Evolutionary conservation across 805 yeast genomes (phyloP).

Genomic region (Millerozyma miso): DNA sequence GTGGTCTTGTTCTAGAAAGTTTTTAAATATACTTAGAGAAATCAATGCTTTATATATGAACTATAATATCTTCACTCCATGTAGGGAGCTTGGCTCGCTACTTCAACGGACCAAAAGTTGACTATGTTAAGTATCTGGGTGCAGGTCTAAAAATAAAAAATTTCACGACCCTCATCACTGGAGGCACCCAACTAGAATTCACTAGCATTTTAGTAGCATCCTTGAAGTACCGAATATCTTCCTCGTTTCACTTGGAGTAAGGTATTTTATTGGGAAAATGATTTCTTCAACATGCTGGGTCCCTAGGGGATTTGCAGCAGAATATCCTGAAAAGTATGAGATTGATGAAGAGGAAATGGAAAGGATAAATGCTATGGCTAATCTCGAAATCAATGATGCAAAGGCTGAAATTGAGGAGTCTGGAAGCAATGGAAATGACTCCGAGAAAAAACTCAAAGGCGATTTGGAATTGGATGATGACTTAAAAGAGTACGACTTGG

Average conservation of each 20-base stretch:
- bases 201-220: neutral
- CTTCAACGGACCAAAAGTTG: too few relatives aligned
- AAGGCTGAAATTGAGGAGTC: slow-evolving; percentile 57
- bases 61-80: too few relatives aligned
- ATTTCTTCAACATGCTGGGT: slow-evolving; percentile 94
- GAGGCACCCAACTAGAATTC: neutral
- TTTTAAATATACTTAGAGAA: too few relatives aligned
- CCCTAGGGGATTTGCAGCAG: slow-evolving; percentile 92
- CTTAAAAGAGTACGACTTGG: slow-evolving; percentile 81
- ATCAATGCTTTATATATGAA: too few relatives aligned
- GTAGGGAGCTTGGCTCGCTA: too few relatives aligned
- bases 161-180: neutral
- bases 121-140: neutral
- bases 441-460: slow-evolving; percentile 35
- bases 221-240: too few relatives aligned
- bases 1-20: slow-evolving; percentile 68
- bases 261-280: slow-evolving; percentile 39
- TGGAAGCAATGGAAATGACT: slow-evolving; percentile 25
- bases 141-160: neutral
- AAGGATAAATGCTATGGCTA: slow-evolving; percentile 81
- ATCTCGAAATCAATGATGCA: slow-evolving; percentile 76
- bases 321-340: slow-evolving; percentile 85
- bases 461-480: slow-evolving; percentile 75
- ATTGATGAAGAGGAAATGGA: slow-evolving; percentile 90
- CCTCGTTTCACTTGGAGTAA: neutral